Conservation (phyloP, 257 asterid genomes). For the Anisodus tanguticus region DNA sequence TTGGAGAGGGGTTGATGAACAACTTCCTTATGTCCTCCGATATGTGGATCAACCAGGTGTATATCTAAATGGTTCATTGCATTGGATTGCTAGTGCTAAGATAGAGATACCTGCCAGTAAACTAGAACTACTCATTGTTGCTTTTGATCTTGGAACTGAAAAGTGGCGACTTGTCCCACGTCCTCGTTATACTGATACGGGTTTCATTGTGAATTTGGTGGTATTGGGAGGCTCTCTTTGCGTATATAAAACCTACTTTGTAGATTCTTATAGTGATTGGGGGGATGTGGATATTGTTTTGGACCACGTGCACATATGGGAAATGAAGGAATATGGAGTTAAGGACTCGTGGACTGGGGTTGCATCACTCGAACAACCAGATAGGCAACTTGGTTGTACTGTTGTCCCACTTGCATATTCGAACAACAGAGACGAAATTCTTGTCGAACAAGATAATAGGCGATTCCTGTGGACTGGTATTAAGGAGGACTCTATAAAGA, state of each 20-base stretch:
- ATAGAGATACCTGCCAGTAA: not conserved
- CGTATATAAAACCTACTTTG: not conserved
- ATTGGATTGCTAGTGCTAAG: slow-evolving; percentile 7
- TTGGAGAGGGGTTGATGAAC: slow-evolving; percentile 13
- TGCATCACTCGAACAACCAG: not conserved
- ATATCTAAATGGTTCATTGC: slow-evolving; percentile 13
- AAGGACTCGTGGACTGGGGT: not conserved
- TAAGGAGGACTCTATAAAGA: not conserved
- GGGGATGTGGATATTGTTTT: not conserved
- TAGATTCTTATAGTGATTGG: not conserved
- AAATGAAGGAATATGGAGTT: slow-evolving; percentile 1
- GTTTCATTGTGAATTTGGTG: not conserved
- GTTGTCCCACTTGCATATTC: not conserved
- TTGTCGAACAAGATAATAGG: not conserved
- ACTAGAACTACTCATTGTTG: not conserved
- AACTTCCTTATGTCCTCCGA: not conserved
- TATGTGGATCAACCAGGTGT: not conserved
- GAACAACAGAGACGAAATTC: not conserved
- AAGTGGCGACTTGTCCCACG: not conserved
- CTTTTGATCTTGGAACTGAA: slow-evolving; percentile 19
- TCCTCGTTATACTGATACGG: too few species aligned
- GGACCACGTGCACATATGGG: not conserved
- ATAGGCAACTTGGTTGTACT: not conserved
- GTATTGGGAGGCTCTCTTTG: not conserved
- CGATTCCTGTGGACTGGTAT: slow-evolving; percentile 1